Evolutionary conservation across 2,329 filamentous ascomycete species (phyloP).

Genomic region (Ophiostoma sp.): DNA sequence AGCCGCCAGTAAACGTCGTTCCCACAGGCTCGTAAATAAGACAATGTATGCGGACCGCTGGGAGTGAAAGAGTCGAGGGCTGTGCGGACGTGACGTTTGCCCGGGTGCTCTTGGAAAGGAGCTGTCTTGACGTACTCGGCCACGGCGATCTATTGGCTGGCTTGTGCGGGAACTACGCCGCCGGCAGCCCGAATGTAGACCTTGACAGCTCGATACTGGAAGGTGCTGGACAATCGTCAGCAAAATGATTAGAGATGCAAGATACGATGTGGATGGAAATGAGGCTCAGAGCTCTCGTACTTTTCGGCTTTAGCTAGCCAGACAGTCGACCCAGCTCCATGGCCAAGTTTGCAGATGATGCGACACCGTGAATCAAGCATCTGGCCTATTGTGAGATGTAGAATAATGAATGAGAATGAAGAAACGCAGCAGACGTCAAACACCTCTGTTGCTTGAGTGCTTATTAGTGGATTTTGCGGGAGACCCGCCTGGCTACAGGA

Average conservation of each 20-base stretch:
- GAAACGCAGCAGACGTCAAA: background rate
- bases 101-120: conserved; percentile 5
- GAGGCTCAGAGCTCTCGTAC: conserved; percentile 3
- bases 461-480: no score
- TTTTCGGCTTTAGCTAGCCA: background rate
- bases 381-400: background rate
- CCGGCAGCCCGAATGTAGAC: conserved; percentile 1
- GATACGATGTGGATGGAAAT: background rate
- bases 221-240: background rate
- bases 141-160: conserved; percentile 9
- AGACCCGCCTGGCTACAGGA: no score
- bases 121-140: background rate
- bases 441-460: no score
- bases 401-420: background rate
- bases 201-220: conserved; percentile 1
- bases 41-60: conserved; percentile 3
- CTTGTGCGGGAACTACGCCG: conserved; percentile 4
- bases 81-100: conserved; percentile 1
- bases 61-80: background rate
- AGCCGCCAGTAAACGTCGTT: conserved; percentile 3
- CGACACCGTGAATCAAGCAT: background rate
- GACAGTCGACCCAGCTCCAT: conserved; percentile 5
- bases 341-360: conserved; percentile 10
- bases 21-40: conserved; percentile 1
- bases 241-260: background rate